A percentile compares a stretch with the other conserved stretches of the same genome.
Evolutionary conservation across 192 early-diverging fungal species (phyloP).

Genomic region (Podila verticillata): DNA sequence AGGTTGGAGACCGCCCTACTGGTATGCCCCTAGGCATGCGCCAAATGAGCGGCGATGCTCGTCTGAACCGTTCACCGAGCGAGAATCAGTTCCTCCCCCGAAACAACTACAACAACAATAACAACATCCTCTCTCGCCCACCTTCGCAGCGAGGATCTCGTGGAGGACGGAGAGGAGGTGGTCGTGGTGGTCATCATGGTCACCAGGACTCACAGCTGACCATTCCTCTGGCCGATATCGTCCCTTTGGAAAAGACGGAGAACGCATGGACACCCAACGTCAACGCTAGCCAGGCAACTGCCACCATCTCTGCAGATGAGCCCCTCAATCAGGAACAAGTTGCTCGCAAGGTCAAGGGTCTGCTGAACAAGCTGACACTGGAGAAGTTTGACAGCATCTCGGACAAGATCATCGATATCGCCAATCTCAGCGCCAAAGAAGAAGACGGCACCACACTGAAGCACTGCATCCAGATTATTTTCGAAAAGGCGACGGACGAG

Average conservation of each 20-base stretch:
- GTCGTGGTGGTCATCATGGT: conserved; percentile 64
- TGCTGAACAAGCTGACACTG: conserved; percentile 96
- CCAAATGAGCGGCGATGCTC: conserved; percentile 48
- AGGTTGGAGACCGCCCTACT: conserved; percentile 53
- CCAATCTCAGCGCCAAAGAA: conserved; percentile 74
- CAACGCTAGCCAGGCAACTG: conserved; percentile 53
- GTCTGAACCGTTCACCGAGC: conserved; percentile 27
- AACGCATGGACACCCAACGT: conserved; percentile 82
- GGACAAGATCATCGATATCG: conserved; percentile 82
- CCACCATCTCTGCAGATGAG: conserved; percentile 51
- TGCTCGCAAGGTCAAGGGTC: conserved; percentile 83
- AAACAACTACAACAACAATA: conserved; percentile 21
- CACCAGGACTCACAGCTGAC: conserved; percentile 57
- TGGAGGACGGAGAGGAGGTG: conserved; percentile 61
- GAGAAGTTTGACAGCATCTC: conserved; percentile 94
- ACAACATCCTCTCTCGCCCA: conserved; percentile 32
- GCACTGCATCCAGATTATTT: conserved; percentile 87
- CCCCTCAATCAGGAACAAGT: conserved; percentile 63
- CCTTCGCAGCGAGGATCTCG: conserved; percentile 58
- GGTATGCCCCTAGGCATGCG: conserved; percentile 53
- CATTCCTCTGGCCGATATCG: conserved; percentile 68
- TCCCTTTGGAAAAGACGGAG: conserved; percentile 83
- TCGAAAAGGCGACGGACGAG: conserved; percentile 97
- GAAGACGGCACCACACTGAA: conserved; percentile 77
- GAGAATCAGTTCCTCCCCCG: conserved; percentile 27